A percentile compares a stretch with the other conserved stretches of the same genome.
These are phyloP conservation scores for Drechslerella dactyloides DNA, from an alignment of 2,329 filamentous ascomycete genomes.

Conservation along the genomic window DNA sequence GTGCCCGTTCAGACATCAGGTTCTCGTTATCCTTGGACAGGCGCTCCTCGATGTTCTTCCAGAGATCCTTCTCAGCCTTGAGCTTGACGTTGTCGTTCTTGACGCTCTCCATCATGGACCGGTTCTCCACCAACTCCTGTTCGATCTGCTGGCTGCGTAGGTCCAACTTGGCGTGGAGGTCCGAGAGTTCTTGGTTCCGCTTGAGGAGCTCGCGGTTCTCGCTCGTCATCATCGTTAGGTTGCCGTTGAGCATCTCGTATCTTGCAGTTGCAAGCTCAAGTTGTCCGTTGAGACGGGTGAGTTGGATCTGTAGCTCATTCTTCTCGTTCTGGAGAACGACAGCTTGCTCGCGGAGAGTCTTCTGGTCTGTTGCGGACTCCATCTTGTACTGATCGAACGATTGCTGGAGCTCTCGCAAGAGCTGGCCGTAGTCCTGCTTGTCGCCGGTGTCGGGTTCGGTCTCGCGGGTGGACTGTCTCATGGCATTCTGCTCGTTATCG, in stretches of 20 bases:
- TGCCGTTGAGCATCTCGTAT: slow-evolving; percentile 86
- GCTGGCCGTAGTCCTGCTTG: slow-evolving; percentile 69
- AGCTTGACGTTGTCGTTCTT: slow-evolving; percentile 90
- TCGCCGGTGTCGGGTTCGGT: slow-evolving; percentile 54
- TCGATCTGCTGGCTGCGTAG: slow-evolving; percentile 87
- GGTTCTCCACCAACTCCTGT: slow-evolving; percentile 88
- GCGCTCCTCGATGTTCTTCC: slow-evolving; percentile 90
- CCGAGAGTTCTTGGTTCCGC: slow-evolving; percentile 75
- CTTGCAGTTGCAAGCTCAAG: slow-evolving; percentile 80
- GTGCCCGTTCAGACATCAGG: slow-evolving; percentile 80
- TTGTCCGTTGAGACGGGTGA: slow-evolving; percentile 79
- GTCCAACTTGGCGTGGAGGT: slow-evolving; percentile 87
- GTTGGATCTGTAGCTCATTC: slow-evolving; percentile 78
- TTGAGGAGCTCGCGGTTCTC: slow-evolving; percentile 89
- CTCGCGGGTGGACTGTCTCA: slow-evolving; percentile 59
- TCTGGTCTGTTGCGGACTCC: slow-evolving; percentile 80
- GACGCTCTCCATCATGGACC: slow-evolving; percentile 80
- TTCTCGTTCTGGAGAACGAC: slow-evolving; percentile 83
- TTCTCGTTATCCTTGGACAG: slow-evolving; percentile 86
- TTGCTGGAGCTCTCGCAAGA: slow-evolving; percentile 84
- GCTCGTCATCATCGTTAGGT: slow-evolving; percentile 79
- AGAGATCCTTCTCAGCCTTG: slow-evolving; percentile 91
- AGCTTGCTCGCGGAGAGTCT: slow-evolving; percentile 81
- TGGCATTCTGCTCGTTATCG: slow-evolving; percentile 59
- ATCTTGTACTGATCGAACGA: slow-evolving; percentile 90